A percentile compares a stretch with the other conserved stretches of the same genome.
These are phyloP conservation scores for Blastobotrys illinoisensis DNA, from an alignment of 1,139 yeast species.

Conservation along the genomic window DNA sequence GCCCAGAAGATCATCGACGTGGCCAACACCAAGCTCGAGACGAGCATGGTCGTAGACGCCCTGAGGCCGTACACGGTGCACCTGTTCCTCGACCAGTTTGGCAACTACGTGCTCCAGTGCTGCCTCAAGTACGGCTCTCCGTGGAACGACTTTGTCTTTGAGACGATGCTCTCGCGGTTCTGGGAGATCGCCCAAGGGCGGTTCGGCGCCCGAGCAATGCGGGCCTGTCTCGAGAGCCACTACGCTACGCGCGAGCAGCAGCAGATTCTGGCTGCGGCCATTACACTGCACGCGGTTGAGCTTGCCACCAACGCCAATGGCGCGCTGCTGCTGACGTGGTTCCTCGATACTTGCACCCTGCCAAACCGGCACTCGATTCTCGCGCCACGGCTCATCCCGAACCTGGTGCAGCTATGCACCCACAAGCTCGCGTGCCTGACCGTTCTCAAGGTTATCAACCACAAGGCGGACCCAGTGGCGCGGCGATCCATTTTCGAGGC, in stretches of 20 bases:
- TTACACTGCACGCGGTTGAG: conserved; percentile 72
- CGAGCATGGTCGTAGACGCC: conserved; percentile 59
- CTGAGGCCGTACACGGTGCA: conserved; percentile 80
- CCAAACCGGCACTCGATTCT: conserved; percentile 51
- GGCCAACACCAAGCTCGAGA: conserved; percentile 64
- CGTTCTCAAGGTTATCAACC: conserved; percentile 68
- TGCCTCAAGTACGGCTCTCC: conserved; percentile 86
- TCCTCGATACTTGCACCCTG: conserved; percentile 76
- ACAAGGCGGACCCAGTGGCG: conserved; percentile 56
- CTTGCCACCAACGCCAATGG: conserved; percentile 84
- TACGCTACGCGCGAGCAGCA: conserved; percentile 60
- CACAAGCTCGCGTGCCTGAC: conserved; percentile 86
- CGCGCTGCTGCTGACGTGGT: conserved; percentile 87
- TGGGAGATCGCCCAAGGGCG: conserved; percentile 81
- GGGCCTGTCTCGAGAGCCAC: conserved; percentile 85
- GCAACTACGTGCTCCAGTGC: conserved; percentile 92
- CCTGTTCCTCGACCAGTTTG: conserved; percentile 90
- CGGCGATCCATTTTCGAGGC: conserved; percentile 57
- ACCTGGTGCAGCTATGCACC: conserved; percentile 62
- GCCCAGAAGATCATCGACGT: conserved; percentile 91
- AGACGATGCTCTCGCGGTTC: conserved; percentile 72
- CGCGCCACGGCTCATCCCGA: conserved; percentile 56
- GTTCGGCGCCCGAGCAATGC: conserved; percentile 90
- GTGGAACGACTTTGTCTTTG: conserved; percentile 84
- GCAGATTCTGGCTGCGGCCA: conserved; percentile 70